Evolutionary conservation across 495 filamentous ascomycete genomes (phyloP), one percentile per base, ranked within the genome.

Genomic region (Hypoxylon fuscum): DNA sequence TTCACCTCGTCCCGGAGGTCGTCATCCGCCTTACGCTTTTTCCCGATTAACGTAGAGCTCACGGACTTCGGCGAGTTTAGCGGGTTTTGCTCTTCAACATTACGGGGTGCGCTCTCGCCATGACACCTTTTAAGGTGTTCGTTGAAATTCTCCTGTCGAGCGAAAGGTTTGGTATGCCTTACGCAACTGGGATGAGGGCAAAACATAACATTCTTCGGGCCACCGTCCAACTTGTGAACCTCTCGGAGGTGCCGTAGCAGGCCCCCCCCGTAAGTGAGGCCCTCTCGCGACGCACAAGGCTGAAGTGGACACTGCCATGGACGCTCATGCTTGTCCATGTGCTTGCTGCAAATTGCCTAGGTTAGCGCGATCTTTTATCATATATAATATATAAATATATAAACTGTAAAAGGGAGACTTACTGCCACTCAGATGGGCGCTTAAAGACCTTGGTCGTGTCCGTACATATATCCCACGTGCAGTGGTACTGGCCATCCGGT

Each of bases 321-420:
- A 14, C 93, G 82, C 52, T 94, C 91, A 69, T 97, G 93, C 75
- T 97, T 97, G 77, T 97, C 93, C 91, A 96, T 96, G 72, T 97
- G 93, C 77, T 96, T 94, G 56, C 92, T 93, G n/a, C n/a, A 62
- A 32, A 55, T 12, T 59, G 41, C 37, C 50, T 14, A 32, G 25
- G 45, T 65, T 63, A 52, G 62, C 29, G 35, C 25, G 7, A 35
- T 21, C 31, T 48, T 8, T 25, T 25, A 60, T 27, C 4, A 27
- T 27, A 8, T 27, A 27, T n/a, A n/a, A n/a, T n/a, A n/a, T n/a
- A n/a, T n/a, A n/a, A n/a, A n/a, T 27, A 8, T 27, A 27, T 27
- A 8, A 3, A 27, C 8, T 3, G 25, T 27, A 47, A 22, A 27
- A 34, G 22, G 44, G 44, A 31, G 18, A 82, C 91, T 85, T 78